Percentiles rank a stretch among this genome's conserved stretches.
Conservation (phyloP, 2,329 filamentous ascomycete genomes). For the Lasiodiplodia gonubiensis region DNA sequence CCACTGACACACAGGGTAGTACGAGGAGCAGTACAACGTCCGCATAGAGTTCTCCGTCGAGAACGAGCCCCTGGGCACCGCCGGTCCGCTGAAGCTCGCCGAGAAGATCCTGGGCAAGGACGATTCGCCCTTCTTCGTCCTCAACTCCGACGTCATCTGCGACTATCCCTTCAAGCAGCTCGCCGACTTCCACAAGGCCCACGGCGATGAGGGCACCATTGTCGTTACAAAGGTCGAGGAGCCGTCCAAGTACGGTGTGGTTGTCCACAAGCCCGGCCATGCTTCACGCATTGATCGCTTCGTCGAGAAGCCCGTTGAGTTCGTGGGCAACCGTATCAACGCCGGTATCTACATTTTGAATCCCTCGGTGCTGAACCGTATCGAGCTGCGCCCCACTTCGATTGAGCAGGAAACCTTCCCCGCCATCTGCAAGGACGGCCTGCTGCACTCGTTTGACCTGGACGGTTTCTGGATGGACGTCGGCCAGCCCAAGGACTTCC, state of each 20-base stretch:
- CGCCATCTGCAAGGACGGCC: constrained; percentile 84
- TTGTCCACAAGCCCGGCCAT: constrained; percentile 95
- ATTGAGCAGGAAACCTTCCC: constrained; percentile 99
- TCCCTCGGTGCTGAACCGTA: constrained; percentile 85
- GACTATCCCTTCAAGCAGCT: constrained; percentile 94
- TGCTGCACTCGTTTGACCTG: constrained; percentile 93
- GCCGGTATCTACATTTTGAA: constrained; percentile 98
- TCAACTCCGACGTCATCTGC: constrained; percentile 98
- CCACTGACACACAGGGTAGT: constrained; percentile 54
- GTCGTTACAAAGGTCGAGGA: constrained; percentile 99
- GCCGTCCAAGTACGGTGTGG: constrained; percentile 97
- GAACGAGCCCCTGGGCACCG: constrained; percentile 91
- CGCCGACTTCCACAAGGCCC: constrained; percentile 86
- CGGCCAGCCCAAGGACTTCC: constrained; percentile 97
- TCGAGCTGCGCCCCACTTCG: constrained; percentile 93
- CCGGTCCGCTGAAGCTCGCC: constrained; percentile 92
- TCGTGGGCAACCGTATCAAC: constrained; percentile 98
- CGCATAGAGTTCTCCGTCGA: constrained; percentile 98
- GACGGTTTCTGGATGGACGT: constrained; percentile 99
- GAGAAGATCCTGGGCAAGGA: constrained; percentile 93
- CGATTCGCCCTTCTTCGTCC: constrained; percentile 93
- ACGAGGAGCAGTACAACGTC: constrained; percentile 89
- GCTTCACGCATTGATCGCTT: constrained; percentile 94
- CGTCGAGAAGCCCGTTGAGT: constrained; percentile 98
- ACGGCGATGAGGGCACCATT: constrained; percentile 96